phyloP scores from a whole-genome alignment of 1,284 basidiomycete genomes.

The Phylloboletellus chloephorus region DNA sequence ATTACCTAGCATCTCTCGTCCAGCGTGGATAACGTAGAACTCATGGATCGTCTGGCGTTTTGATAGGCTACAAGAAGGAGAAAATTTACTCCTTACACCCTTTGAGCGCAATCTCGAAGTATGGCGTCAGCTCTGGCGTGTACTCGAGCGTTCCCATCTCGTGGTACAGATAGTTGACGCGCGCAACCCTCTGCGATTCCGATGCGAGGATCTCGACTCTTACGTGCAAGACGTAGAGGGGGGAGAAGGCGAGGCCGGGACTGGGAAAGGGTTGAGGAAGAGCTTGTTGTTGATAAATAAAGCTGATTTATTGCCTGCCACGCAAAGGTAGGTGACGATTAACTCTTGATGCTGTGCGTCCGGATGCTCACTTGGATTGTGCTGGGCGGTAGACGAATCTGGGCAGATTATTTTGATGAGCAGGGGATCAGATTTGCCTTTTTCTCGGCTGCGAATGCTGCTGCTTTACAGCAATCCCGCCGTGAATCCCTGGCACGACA shows the following conservation, averaged over 20 bases:
- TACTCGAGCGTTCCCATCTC: conserved; percentile 89
- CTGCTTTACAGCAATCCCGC: conserved; percentile 74
- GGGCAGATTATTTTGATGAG: conserved; percentile 93
- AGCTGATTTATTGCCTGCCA: conserved; percentile 84
- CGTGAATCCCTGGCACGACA: conserved; percentile 42
- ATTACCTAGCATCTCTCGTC: background rate
- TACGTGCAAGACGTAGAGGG: conserved; percentile 82
- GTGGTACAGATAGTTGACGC: conserved; percentile 96
- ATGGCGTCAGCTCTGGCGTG: conserved; percentile 95
- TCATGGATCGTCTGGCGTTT: background rate
- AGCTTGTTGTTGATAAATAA: conserved; percentile 94
- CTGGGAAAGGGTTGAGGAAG: conserved; percentile 64
- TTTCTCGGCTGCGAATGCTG: conserved; percentile 91
- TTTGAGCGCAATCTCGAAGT: conserved; percentile 96
- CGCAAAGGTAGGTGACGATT: conserved; percentile 66
- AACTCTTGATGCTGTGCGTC: conserved; percentile 14
- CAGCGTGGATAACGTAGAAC: background rate
- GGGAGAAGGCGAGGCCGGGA: conserved; percentile 69
- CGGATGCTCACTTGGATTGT: conserved; percentile 11
- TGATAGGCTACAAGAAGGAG: conserved; percentile 69
- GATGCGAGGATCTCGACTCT: conserved; percentile 86
- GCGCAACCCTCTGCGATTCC: conserved; percentile 85
- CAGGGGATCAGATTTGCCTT: conserved; percentile 85
- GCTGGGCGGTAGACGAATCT: conserved; percentile 54
- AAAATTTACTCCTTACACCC: conserved; percentile 82